Evolutionary conservation across 192 early-diverging fungal species (phyloP).

Genomic region (Gigaspora rosea): DNA sequence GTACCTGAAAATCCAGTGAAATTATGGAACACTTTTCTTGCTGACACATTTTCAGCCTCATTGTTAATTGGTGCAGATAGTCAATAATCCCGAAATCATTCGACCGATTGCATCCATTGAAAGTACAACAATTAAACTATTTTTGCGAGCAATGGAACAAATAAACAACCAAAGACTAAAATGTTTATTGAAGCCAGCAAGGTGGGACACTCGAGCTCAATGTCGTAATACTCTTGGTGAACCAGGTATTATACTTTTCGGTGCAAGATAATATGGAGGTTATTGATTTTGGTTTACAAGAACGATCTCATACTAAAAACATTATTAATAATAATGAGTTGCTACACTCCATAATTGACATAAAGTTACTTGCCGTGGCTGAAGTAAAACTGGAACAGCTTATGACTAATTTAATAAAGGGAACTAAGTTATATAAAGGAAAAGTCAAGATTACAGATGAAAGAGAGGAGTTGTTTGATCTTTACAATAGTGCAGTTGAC

Average conservation of each 20-base stretch:
- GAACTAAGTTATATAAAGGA: not conserved
- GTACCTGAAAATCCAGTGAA: constrained; percentile 13
- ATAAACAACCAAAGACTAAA: constrained; percentile 16
- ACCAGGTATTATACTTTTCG: not conserved
- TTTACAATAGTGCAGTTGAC: not conserved
- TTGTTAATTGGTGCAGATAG: constrained; percentile 6
- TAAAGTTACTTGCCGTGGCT: not conserved
- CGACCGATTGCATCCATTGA: not conserved
- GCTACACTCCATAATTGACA: not conserved
- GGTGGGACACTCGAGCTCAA: constrained; percentile 13
- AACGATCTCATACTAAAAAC: too few species aligned
- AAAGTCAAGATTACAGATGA: not conserved
- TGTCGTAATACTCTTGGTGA: not conserved
- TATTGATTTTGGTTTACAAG: too few species aligned
- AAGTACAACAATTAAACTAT: constrained; percentile 18
- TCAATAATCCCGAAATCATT: not conserved
- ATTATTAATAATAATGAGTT: not conserved
- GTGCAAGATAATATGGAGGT: too few species aligned
- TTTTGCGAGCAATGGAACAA: constrained; percentile 11
- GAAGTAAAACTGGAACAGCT: constrained; percentile 17
- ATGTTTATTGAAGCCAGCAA: constrained; percentile 1
- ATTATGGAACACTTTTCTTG: constrained; percentile 19
- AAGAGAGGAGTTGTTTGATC: not conserved
- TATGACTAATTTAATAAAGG: not conserved
- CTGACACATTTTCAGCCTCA: constrained; percentile 3